Evolutionary conservation across 108 stramenopile genomes (phyloP).

Genomic region (Conticribra weissflogii): DNA sequence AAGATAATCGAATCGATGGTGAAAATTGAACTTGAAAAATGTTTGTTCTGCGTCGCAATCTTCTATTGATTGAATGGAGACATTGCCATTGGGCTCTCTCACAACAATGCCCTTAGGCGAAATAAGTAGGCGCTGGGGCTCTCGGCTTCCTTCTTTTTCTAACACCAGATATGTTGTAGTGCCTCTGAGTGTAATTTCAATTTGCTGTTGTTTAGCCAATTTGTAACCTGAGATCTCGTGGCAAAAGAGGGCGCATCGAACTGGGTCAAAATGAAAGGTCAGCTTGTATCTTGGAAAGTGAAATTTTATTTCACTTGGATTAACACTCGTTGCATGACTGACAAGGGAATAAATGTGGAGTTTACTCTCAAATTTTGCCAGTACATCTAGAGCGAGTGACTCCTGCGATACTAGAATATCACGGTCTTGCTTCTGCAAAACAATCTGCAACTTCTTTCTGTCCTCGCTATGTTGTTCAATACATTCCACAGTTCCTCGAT

Average conservation of each 20-base stretch:
- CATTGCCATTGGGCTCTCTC: not conserved
- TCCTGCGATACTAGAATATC: slow-evolving; percentile 25
- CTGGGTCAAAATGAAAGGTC: slow-evolving; percentile 28
- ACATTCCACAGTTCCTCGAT: slow-evolving; percentile 17
- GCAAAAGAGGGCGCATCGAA: slow-evolving; percentile 15
- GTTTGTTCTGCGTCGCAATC: slow-evolving; percentile 17
- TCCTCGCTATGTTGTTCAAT: slow-evolving; percentile 9
- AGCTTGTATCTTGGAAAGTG: slow-evolving; percentile 43
- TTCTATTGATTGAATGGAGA: slow-evolving; percentile 3
- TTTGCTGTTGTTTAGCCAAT: slow-evolving; percentile 25
- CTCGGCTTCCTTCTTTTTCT: slow-evolving; percentile 1
- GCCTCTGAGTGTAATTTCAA: slow-evolving; percentile 26
- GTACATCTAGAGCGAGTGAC: slow-evolving; percentile 17
- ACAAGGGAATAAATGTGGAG: slow-evolving; percentile 20
- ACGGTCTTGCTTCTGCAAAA: not conserved
- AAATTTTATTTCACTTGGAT: slow-evolving; percentile 15
- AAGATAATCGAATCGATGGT: slow-evolving; percentile 28
- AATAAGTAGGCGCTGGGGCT: slow-evolving; percentile 12
- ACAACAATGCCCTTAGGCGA: slow-evolving; percentile 30
- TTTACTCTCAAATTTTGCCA: slow-evolving; percentile 26
- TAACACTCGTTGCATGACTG: not conserved
- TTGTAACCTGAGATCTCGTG: slow-evolving; percentile 32
- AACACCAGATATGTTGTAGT: slow-evolving; percentile 33
- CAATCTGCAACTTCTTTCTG: not conserved
- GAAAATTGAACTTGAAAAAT: slow-evolving; percentile 25